phyloP scores from a whole-genome alignment of 1,284 basidiomycete species.

The Acaromyces ingoldii region DNA sequence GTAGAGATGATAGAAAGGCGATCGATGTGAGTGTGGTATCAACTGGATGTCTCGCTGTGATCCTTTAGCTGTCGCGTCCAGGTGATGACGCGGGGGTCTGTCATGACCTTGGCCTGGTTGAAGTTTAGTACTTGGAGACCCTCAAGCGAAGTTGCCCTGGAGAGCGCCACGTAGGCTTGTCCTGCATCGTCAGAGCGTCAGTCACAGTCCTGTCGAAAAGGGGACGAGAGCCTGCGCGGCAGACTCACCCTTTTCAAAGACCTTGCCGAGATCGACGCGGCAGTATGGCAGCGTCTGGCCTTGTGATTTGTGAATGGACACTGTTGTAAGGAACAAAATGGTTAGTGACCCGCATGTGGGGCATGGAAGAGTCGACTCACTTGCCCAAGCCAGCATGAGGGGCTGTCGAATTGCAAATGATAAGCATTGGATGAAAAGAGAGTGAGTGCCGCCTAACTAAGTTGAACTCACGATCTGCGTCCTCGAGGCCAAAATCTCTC shows the following conservation, averaged over 20 bases:
- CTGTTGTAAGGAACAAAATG: neutral
- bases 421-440: neutral
- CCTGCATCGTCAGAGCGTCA: slow-evolving; percentile 6
- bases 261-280: slow-evolving; percentile 42
- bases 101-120: slow-evolving; percentile 25
- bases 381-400: slow-evolving; percentile 49
- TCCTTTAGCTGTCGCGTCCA: too few relatives aligned
- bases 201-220: neutral
- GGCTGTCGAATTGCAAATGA: slow-evolving; percentile 15
- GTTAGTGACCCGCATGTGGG: neutral
- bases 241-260: slow-evolving; percentile 40
- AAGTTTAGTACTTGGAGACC: slow-evolving; percentile 88
- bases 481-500: slow-evolving; percentile 47
- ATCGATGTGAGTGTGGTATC: too few relatives aligned
- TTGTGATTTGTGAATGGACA: slow-evolving; percentile 51
- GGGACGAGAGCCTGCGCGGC: neutral
- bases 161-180: slow-evolving; percentile 92
- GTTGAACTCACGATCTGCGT: slow-evolving; percentile 27
- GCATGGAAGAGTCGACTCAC: slow-evolving; percentile 1
- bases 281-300: slow-evolving; percentile 47
- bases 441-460: neutral
- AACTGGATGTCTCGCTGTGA: too few relatives aligned
- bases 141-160: slow-evolving; percentile 84
- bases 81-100: neutral
- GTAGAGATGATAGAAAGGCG: too few relatives aligned